A percentile compares a stretch with the other conserved stretches of the same genome.
phyloP scores from a whole-genome alignment of 805 yeast genomes.

The Ogataea populi-albae region DNA sequence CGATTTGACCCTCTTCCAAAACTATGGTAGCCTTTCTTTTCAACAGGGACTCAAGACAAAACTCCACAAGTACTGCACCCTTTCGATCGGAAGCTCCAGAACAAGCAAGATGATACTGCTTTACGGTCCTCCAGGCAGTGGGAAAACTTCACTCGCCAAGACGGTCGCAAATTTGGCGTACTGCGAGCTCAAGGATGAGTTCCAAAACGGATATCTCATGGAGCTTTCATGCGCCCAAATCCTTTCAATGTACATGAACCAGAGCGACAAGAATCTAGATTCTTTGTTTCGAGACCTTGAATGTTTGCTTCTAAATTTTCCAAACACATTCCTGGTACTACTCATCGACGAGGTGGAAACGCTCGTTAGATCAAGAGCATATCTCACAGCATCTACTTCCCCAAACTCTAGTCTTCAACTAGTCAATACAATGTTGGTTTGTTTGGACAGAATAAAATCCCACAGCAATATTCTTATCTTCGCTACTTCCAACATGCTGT shows the following conservation, averaged over 20 bases:
- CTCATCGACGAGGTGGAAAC: slow-evolving; percentile 49
- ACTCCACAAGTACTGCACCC: slow-evolving; percentile 7
- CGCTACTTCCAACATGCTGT: slow-evolving; percentile 40
- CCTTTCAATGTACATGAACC: slow-evolving; percentile 47
- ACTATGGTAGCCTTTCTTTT: slow-evolving; percentile 7
- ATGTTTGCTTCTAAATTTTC: slow-evolving; percentile 13
- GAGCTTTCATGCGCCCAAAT: slow-evolving; percentile 42
- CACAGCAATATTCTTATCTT: slow-evolving; percentile 35
- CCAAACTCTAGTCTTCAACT: slow-evolving; percentile 38
- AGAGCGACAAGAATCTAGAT: slow-evolving; percentile 41
- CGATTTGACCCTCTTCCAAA: slow-evolving; percentile 6
- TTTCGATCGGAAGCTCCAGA: not conserved
- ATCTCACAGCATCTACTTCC: slow-evolving; percentile 34
- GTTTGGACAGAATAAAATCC: slow-evolving; percentile 38
- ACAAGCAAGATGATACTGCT: slow-evolving; percentile 23
- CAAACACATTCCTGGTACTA: slow-evolving; percentile 30
- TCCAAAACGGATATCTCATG: slow-evolving; percentile 31
- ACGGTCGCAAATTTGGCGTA: slow-evolving; percentile 29
- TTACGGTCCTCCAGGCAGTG: slow-evolving; percentile 49
- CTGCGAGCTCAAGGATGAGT: slow-evolving; percentile 8
- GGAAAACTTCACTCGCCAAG: slow-evolving; percentile 41
- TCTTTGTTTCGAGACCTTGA: slow-evolving; percentile 35
- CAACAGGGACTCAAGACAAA: slow-evolving; percentile 7
- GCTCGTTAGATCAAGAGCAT: slow-evolving; percentile 39
- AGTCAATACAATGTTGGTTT: slow-evolving; percentile 42